A percentile compares a stretch with the other conserved stretches of the same genome.
phyloP scores from a whole-genome alignment of 1,284 basidiomycete genomes.

The Ustilago trichophora region DNA sequence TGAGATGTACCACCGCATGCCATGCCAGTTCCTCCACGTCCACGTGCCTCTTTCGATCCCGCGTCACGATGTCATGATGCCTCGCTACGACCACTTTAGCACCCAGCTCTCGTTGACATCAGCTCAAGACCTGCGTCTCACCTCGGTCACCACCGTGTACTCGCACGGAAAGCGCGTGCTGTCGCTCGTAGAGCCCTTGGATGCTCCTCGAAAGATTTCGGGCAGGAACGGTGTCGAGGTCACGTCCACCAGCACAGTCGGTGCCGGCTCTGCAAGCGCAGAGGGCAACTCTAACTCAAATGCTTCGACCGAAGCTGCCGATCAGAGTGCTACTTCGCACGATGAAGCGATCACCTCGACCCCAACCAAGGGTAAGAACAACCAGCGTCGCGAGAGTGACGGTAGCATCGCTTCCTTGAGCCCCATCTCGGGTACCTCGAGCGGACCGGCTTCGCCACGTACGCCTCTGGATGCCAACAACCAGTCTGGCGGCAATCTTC shows the following conservation, averaged over 20 bases:
- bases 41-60: conserved; percentile 67
- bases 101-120: conserved; percentile 63
- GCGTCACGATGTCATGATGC: conserved; percentile 54
- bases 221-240: conserved; percentile 42
- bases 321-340: conserved; percentile 1
- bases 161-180: conserved; percentile 65
- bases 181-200: conserved; percentile 62
- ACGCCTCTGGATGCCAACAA: conserved; percentile 43
- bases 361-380: conserved; percentile 23
- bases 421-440: conserved; percentile 36
- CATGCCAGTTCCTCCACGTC: conserved; percentile 68
- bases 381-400: conserved; percentile 36
- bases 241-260: conserved; percentile 12
- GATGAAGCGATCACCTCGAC: conserved; percentile 17
- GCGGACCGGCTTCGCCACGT: conserved; percentile 36
- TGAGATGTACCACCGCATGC: conserved; percentile 65
- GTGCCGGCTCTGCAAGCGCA: neutral
- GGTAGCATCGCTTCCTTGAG: conserved; percentile 35
- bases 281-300: conserved; percentile 2
- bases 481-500: conserved; percentile 27
- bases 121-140: conserved; percentile 50
- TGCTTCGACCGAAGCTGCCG: conserved; percentile 3
- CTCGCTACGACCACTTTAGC: conserved; percentile 59
- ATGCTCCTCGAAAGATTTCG: conserved; percentile 57
- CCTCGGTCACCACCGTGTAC: conserved; percentile 66